phyloP scores from a whole-genome alignment of 768 basidiomycete species.

The Rhizopogon vinicolor region DNA sequence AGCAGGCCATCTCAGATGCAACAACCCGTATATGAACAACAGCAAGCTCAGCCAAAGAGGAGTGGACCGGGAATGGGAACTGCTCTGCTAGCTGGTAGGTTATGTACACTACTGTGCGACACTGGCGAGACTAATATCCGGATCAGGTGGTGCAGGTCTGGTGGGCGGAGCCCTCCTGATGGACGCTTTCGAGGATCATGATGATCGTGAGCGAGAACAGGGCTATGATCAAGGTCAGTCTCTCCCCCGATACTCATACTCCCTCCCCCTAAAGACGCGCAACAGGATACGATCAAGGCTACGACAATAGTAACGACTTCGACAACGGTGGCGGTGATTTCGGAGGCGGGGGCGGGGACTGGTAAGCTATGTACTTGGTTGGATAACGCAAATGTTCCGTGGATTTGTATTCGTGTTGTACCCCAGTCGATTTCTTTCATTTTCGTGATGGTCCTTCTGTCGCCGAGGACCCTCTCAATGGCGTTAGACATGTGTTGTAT shows the following conservation, averaged over 20 bases:
- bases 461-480: no score
- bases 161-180: conserved; percentile 56
- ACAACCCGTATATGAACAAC: conserved; percentile 29
- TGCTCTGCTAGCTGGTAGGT: conserved; percentile 40
- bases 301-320: not conserved
- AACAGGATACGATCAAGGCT: not conserved
- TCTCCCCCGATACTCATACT: not conserved
- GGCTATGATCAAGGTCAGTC: conserved; percentile 24
- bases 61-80: conserved; percentile 49
- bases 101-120: not conserved
- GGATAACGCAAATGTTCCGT: not conserved
- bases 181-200: conserved; percentile 43
- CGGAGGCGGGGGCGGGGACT: conserved; percentile 1
- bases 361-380: conserved; percentile 1
- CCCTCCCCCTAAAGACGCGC: conserved; percentile 4
- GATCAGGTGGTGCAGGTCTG: conserved; percentile 56
- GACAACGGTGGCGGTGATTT: not conserved
- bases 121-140: conserved; percentile 1
- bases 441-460: no score
- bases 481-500: no score
- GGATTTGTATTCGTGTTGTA: no score
- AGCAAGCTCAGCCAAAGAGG: conserved; percentile 39
- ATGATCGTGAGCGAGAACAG: conserved; percentile 26
- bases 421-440: no score
- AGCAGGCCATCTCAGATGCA: conserved; percentile 21